Percentiles rank a stretch among this genome's conserved stretches.
Evolutionary conservation across 2,329 filamentous ascomycete genomes (phyloP).

Genomic region (Penicillium sp.): DNA sequence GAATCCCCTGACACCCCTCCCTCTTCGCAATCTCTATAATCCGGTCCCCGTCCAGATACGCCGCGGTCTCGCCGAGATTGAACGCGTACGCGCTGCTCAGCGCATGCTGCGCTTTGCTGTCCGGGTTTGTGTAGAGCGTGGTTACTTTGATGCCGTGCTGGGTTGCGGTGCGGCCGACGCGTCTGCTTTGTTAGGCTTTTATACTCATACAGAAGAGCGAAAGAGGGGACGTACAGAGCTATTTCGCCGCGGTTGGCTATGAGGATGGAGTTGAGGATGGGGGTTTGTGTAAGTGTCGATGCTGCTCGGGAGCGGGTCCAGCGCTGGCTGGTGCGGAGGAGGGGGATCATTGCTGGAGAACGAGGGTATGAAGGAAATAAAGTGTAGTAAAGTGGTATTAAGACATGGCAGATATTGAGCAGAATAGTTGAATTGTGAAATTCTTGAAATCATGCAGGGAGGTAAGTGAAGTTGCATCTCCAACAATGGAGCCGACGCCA

Average conservation of each 20-base stretch:
- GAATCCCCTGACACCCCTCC: conserved; percentile 83
- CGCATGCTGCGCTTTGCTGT: conserved; percentile 82
- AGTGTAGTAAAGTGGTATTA: not conserved
- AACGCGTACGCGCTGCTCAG: conserved; percentile 77
- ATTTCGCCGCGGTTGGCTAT: conserved; percentile 98
- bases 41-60: conserved; percentile 88
- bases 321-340: conserved; percentile 39
- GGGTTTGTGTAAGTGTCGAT: not conserved
- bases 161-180: conserved; percentile 83
- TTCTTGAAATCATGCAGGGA: no score
- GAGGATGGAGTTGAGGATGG: conserved; percentile 68
- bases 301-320: conserved; percentile 15
- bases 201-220: no score
- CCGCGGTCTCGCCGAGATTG: conserved; percentile 75
- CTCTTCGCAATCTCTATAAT: conserved; percentile 86
- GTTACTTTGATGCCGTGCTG: conserved; percentile 88
- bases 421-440: no score
- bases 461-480: no score
- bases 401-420: no score
- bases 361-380: not conserved
- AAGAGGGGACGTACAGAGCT: conserved; percentile 69
- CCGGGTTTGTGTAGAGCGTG: conserved; percentile 90
- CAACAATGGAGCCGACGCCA: no score
- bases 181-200: conserved; percentile 36
- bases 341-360: conserved; percentile 29